Conservation (phyloP, 306 rosid genomes). For the Gynostemma pentaphyllum region DNA sequence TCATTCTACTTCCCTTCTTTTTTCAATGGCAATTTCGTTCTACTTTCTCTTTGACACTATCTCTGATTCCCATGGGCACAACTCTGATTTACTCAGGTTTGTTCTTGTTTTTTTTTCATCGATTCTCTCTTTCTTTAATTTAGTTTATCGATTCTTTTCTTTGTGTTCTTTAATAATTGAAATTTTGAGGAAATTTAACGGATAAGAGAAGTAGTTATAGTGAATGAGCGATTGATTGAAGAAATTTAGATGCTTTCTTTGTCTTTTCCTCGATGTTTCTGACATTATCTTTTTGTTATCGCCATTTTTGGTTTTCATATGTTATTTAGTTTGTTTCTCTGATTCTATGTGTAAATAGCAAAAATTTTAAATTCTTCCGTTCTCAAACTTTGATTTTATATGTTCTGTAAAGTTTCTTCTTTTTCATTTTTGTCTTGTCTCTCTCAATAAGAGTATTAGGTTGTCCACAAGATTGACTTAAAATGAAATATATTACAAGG, state of each 20-base stretch:
- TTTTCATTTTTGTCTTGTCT: too few relatives aligned
- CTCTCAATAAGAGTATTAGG: too few relatives aligned
- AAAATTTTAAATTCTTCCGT: too few relatives aligned
- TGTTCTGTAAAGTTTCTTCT: too few relatives aligned
- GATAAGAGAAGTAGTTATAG: neutral
- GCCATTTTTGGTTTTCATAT: too few relatives aligned
- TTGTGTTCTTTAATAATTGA: neutral
- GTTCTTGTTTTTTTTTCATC: neutral
- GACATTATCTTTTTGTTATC: constrained; percentile 1
- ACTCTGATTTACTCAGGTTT: neutral
- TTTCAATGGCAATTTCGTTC: too few relatives aligned
- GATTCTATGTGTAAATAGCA: too few relatives aligned
- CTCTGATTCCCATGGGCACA: constrained; percentile 1
- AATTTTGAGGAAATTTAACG: neutral
- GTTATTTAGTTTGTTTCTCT: too few relatives aligned
- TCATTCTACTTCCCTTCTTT: neutral
- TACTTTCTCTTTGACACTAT: constrained; percentile 9
- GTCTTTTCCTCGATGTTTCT: constrained; percentile 3
- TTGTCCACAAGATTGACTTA: too few relatives aligned
- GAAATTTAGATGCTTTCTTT: constrained; percentile 5
- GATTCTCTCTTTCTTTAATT: neutral
- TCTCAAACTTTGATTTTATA: too few relatives aligned
- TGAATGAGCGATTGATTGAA: constrained; percentile 7
- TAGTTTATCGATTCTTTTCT: neutral
- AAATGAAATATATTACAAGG: too few relatives aligned